These are phyloP conservation scores for Pezicula radicicola DNA, from an alignment of 2,329 filamentous ascomycete species.

Conservation along the genomic window DNA sequence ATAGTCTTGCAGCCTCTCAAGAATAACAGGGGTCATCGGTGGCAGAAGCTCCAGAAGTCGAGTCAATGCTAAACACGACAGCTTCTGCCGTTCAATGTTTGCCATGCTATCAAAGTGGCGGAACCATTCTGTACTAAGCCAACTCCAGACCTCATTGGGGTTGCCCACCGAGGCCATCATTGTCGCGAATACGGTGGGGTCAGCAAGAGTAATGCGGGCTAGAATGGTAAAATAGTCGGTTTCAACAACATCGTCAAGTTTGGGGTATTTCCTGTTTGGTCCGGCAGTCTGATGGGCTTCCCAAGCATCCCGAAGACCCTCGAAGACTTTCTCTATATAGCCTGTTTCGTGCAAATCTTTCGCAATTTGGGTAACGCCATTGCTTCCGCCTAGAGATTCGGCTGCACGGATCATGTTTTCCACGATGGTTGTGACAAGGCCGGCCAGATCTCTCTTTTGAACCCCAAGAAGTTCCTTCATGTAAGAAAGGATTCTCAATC, in stretches of 20 bases:
- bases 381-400: slow-evolving; percentile 56
- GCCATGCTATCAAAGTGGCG: slow-evolving; percentile 65
- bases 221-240: slow-evolving; percentile 85
- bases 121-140: slow-evolving; percentile 65
- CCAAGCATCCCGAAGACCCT: slow-evolving; percentile 65
- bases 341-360: slow-evolving; percentile 63
- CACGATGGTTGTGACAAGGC: slow-evolving; percentile 56
- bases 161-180: slow-evolving; percentile 42
- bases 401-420: slow-evolving; percentile 65
- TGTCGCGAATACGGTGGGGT: slow-evolving; percentile 66
- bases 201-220: slow-evolving; percentile 71
- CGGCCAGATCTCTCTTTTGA: slow-evolving; percentile 54
- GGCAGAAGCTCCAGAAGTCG: slow-evolving; percentile 64
- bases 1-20: slow-evolving; percentile 66
- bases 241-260: slow-evolving; percentile 72
- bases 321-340: slow-evolving; percentile 61
- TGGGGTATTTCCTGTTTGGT: slow-evolving; percentile 66
- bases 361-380: slow-evolving; percentile 60
- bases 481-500: slow-evolving; percentile 45
- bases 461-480: slow-evolving; percentile 48
- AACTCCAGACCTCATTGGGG: slow-evolving; percentile 52
- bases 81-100: slow-evolving; percentile 62
- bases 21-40: slow-evolving; percentile 47
- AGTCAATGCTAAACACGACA: slow-evolving; percentile 71
- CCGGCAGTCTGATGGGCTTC: slow-evolving; percentile 79